Evolutionary conservation across 2,329 filamentous ascomycete species (phyloP).

Genomic region (Dactylellina drechsleri): DNA sequence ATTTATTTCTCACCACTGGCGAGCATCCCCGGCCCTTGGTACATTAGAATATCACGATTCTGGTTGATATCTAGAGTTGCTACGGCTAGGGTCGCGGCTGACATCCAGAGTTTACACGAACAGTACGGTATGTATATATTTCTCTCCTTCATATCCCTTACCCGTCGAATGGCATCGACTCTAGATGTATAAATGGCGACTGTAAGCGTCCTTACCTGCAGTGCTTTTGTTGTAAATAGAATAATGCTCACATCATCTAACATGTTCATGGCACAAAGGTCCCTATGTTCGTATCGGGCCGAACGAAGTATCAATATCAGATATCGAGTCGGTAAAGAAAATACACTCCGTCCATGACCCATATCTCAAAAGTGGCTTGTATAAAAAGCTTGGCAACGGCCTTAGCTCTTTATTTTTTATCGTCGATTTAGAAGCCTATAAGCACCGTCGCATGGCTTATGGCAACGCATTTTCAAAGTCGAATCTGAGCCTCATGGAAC

Average conservation of each 20-base stretch:
- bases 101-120: background rate
- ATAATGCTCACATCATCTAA: background rate
- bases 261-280: background rate
- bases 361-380: constrained; percentile 16
- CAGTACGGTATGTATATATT: constrained; percentile 1
- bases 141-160: no score
- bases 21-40: constrained; percentile 5
- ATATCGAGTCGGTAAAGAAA: constrained; percentile 9
- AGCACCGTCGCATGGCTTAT: constrained; percentile 3
- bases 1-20: constrained; percentile 7
- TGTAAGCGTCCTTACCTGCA: background rate
- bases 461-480: constrained; percentile 21
- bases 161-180: background rate
- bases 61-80: background rate
- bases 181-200: no score
- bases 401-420: background rate
- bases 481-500: constrained; percentile 20
- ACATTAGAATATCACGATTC: background rate
- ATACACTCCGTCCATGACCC: constrained; percentile 21
- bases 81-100: background rate
- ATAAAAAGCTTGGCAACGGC: constrained; percentile 2
- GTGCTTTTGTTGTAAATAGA: background rate
- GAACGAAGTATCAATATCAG: constrained; percentile 17
- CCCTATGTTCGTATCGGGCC: constrained; percentile 34
- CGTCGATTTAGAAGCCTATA: background rate